Evolutionary conservation across 352 stramenopile species (phyloP), one percentile per base, ranked within the genome.

Genomic region (Pythium brassicae): DNA sequence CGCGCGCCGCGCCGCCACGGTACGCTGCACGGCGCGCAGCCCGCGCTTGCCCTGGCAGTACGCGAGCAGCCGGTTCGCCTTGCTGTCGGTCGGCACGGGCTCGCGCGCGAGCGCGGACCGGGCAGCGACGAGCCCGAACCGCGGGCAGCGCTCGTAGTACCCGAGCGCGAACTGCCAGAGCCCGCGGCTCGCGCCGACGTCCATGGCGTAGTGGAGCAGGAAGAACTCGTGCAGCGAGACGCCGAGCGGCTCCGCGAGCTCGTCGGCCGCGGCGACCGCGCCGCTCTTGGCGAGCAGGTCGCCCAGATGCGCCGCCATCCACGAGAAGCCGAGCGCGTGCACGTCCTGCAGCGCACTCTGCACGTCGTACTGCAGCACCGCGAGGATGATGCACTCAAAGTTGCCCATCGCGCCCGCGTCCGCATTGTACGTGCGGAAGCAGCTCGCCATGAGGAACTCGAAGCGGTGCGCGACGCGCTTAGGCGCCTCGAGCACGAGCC

Each of bases 321-420:
- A 94, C 32, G 78, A 76, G 54, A 92, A 86, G 2, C 81, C 72
- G 35, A 94, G 66, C 19, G 53, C 61, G 53, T 78, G 69, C 32
- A 94, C 81, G 39, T 85, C 75, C 45, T 88, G 69, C 12, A 94
- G 58, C 34, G 83, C 77, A 20, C 62, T 83, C 51, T 82, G 66
- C 23, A 94, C 77, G 53, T 94, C 76, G 57, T 86, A 84, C 67
- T 94, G 58, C 53, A 94, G 69, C 20, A 94, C 77, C 26, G 79
- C 78, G 47, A 92, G 53, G 43, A 90, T 79, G 60, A 92, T 90
- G 59, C 78, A 88, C 58, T 92, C 83, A 26, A 94, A 92, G 52
- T 86, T 88, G 54, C 71, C 78, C 76, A 94, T 89, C 11, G 51
- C 69, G 10, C 63, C 65, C 26, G 61, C 58, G 6, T 66, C 59